A percentile compares a stretch with the other conserved stretches of the same genome.
These are phyloP conservation scores for sorghum (Sorghum bicolor) DNA, from an alignment of 176 grass and related monocot genomes.

Conservation along the genomic window DNA sequence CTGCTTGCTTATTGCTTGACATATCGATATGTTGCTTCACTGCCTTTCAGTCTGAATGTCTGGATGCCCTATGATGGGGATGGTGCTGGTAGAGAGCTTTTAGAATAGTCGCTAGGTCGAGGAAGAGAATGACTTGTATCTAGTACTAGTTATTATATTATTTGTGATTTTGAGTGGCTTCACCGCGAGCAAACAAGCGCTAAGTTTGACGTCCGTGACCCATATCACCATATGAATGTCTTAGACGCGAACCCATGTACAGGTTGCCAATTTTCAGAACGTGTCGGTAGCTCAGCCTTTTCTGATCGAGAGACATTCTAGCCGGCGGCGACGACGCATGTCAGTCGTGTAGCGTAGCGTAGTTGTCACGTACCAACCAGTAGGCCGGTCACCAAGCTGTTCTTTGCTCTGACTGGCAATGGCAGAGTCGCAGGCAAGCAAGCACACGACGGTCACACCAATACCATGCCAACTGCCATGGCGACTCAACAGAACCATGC, in stretches of 20 bases:
- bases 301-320: not conserved
- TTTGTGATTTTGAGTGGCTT: not conserved
- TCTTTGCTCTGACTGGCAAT: not conserved
- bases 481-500: not conserved
- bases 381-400: not conserved
- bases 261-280: not conserved
- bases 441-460: not conserved
- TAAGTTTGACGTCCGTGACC: not conserved
- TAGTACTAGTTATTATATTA: not conserved
- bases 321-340: not conserved
- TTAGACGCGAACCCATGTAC: not conserved
- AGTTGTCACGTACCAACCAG: not conserved
- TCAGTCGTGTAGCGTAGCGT: not conserved
- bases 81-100: not conserved
- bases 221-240: not conserved
- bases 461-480: not conserved
- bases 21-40: not conserved
- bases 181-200: not conserved
- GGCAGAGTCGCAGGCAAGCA: not conserved
- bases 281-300: not conserved
- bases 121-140: not conserved
- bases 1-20: not conserved
- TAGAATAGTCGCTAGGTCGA: not conserved
- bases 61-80: not conserved
- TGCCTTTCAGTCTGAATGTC: not conserved